Conservation (phyloP, 176 grass and related monocot species). For the Hyparrhenia diplandra region DNA sequence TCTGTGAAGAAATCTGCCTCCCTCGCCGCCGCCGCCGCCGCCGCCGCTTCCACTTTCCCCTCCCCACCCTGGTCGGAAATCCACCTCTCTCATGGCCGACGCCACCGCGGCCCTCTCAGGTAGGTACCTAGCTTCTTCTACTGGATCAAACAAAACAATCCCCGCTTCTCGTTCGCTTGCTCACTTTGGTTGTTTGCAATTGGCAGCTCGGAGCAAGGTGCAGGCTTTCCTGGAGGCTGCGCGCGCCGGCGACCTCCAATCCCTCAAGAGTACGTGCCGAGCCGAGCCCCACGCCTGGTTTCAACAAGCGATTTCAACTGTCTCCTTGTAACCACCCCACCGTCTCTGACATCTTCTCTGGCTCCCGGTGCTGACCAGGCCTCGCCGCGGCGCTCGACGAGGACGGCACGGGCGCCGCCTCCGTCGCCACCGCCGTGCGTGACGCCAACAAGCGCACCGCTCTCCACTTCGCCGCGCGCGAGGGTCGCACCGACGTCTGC, state of each 20-base stretch:
- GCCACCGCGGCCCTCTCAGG: not conserved
- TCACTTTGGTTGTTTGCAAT: not conserved
- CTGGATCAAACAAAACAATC: not conserved
- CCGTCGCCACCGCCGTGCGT: constrained; percentile 50
- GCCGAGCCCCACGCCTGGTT: too few species aligned
- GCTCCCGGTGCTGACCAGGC: constrained; percentile 24
- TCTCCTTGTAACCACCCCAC: not conserved
- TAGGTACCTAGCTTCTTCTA: not conserved
- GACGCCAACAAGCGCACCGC: constrained; percentile 86
- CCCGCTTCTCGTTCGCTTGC: not conserved
- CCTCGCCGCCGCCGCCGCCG: not conserved
- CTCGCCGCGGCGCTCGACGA: constrained; percentile 65
- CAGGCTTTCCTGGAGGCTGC: constrained; percentile 86
- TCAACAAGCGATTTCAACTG: not conserved
- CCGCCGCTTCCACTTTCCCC: not conserved
- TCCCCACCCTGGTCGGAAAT: not conserved
- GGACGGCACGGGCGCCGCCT: constrained; percentile 59
- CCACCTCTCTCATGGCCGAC: not conserved
- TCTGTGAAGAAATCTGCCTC: not conserved
- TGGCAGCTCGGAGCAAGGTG: constrained; percentile 69
- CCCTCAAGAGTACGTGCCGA: constrained; percentile 50
- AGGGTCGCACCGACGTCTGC: constrained; percentile 67
- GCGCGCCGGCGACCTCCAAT: constrained; percentile 58
- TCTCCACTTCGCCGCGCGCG: constrained; percentile 81
- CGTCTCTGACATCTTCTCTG: not conserved